Percentiles rank a stretch among this genome's conserved stretches.
These are phyloP conservation scores for Warburgia ugandensis DNA, from an alignment of 164 flowering plant genomes.

Conservation along the genomic window DNA sequence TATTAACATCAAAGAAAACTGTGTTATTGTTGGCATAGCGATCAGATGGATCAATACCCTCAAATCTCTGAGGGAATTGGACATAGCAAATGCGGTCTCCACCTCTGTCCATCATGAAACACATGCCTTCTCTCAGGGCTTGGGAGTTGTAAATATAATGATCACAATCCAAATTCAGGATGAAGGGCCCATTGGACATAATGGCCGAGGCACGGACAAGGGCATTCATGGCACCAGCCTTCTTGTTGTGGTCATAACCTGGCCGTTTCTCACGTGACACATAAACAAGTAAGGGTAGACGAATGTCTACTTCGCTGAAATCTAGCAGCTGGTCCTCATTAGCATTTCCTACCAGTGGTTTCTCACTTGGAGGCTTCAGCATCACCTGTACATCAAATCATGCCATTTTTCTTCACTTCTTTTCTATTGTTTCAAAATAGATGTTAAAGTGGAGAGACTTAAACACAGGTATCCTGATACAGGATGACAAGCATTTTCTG, in stretches of 20 bases:
- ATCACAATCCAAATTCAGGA: slow-evolving; percentile 76
- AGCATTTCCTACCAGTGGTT: slow-evolving; percentile 25
- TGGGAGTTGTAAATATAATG: slow-evolving; percentile 66
- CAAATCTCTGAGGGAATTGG: slow-evolving; percentile 85
- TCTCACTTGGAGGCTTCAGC: slow-evolving; percentile 70
- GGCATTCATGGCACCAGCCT: slow-evolving; percentile 90
- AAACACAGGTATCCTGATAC: too few species aligned
- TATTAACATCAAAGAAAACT: slow-evolving; percentile 77
- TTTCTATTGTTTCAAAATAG: too few species aligned
- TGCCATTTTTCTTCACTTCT: too few species aligned
- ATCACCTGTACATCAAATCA: too few species aligned
- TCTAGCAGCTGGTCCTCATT: slow-evolving; percentile 22
- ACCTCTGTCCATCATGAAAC: slow-evolving; percentile 88
- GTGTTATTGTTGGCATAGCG: slow-evolving; percentile 84
- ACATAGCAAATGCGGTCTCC: slow-evolving; percentile 74
- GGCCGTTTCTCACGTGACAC: slow-evolving; percentile 33
- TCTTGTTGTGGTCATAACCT: slow-evolving; percentile 56
- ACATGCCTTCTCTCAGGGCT: slow-evolving; percentile 83
- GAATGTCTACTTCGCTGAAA: slow-evolving; percentile 25
- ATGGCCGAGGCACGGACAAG: slow-evolving; percentile 64
- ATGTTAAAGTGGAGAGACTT: too few species aligned
- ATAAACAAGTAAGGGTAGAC: slow-evolving; percentile 31
- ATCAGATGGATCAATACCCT: slow-evolving; percentile 87
- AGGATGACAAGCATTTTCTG: too few species aligned
- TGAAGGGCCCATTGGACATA: slow-evolving; percentile 73